Evolutionary conservation across 2,329 filamentous ascomycete species (phyloP).

Genomic region (Epicoccum nigrum): DNA sequence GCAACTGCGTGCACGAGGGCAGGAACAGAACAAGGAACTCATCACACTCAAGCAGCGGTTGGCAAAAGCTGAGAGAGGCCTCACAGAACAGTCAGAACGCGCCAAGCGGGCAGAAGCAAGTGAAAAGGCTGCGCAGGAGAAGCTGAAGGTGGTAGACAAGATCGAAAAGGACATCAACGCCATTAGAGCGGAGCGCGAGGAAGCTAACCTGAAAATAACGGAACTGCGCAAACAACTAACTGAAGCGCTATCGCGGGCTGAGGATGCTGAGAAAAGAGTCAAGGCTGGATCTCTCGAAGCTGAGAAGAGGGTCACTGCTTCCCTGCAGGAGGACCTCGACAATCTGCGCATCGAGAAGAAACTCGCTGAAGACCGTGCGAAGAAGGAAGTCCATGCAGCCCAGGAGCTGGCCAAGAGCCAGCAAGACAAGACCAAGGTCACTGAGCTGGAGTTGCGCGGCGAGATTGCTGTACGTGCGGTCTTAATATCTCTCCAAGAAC

Average conservation of each 20-base stretch:
- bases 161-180: slow-evolving; percentile 64
- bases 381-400: slow-evolving; percentile 71
- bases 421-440: slow-evolving; percentile 69
- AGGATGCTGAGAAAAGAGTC: slow-evolving; percentile 69
- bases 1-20: slow-evolving; percentile 66
- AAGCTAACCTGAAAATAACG: slow-evolving; percentile 68
- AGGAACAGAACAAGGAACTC: slow-evolving; percentile 59
- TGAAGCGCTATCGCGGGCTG: slow-evolving; percentile 69
- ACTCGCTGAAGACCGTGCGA: slow-evolving; percentile 72
- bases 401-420: slow-evolving; percentile 75
- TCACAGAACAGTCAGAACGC: slow-evolving; percentile 66
- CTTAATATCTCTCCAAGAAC: not conserved
- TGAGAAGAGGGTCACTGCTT: slow-evolving; percentile 63
- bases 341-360: slow-evolving; percentile 76
- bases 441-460: slow-evolving; percentile 79
- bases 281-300: slow-evolving; percentile 71
- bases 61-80: slow-evolving; percentile 68
- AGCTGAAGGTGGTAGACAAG: slow-evolving; percentile 58
- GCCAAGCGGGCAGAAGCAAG: slow-evolving; percentile 65
- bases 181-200: slow-evolving; percentile 67
- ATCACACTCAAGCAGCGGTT: slow-evolving; percentile 64
- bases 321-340: slow-evolving; percentile 69
- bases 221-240: slow-evolving; percentile 74
- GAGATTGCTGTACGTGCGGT: slow-evolving; percentile 64
- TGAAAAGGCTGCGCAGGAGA: slow-evolving; percentile 63